Conservation (phyloP, 768 basidiomycete species). For the Trametes sanguinea region DNA sequence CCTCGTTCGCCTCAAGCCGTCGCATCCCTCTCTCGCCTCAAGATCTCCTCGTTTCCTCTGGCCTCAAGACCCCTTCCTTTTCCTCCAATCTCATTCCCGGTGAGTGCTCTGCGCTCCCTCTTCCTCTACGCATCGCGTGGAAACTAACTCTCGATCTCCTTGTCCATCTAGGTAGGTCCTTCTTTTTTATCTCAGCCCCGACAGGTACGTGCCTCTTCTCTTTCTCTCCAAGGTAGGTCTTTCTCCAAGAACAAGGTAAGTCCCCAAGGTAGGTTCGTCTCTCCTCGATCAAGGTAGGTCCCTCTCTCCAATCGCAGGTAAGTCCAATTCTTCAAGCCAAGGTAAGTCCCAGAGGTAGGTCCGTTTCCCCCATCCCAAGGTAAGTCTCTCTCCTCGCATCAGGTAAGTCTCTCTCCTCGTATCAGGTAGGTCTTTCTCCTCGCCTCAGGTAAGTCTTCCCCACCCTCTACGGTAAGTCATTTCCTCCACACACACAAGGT, state of each 20-base stretch:
- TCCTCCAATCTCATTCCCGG: background rate
- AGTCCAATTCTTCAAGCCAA: background rate
- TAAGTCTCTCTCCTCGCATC: background rate
- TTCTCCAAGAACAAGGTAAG: background rate
- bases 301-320: background rate
- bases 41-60: background rate
- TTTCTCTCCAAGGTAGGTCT: background rate
- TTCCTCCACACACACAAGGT: background rate
- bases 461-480: background rate
- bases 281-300: background rate
- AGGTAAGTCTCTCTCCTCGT: background rate
- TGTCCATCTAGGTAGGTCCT: no score
- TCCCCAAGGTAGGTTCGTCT: background rate
- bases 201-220: background rate
- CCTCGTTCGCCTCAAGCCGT: background rate
- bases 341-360: conserved; percentile 4
- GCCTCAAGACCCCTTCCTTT: background rate
- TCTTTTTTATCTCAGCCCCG: no score
- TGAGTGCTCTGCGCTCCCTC: no score
- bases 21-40: background rate
- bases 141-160: no score
- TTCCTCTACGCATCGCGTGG: no score
- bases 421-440: background rate
- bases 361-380: background rate
- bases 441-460: background rate